Base-by-base conservation (phyloP, 2,329 filamentous ascomycete species). In the Sclerotinia spermophila region DNA sequence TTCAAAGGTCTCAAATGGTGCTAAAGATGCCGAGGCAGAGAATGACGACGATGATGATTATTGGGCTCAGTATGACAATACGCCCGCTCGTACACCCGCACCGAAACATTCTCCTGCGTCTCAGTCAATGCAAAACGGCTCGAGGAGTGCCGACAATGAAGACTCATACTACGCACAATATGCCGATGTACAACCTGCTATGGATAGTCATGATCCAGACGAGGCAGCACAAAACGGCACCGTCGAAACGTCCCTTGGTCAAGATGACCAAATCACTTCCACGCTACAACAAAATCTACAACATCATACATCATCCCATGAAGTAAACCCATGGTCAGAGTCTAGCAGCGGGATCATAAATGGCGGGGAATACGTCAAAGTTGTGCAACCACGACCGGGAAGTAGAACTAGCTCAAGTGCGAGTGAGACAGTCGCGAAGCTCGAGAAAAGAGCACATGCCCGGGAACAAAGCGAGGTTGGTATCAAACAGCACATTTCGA, bases 141-240 rank as follows among this genome's bases (percentile, higher is more conserved):
- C 64, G 66, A 38, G 64, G 67, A 73, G 72, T 51, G 73, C 80
- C 15, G 82, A 83, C 11, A 83, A 84, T 30, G 92, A 94, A 73
- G 87, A 90, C 61, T 89, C 89, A 58, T 95, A 95, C 80, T 95
- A 88, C 79, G 87, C 90, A 27, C 89, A 90, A 78, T 95, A 96
- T 79, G 89, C 91, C 75, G 84, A 87, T 73, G 91, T 95, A 13
- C 92, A 95, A 78, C 91, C 92, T 3, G 92, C 92, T 44, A 88
- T 95, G 84, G 92, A 95, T 80, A 88, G 88, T 70, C 89, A 94
- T 79, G 92, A 94, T 74, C 92, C 92, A n/a, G 90, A 93, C 75
- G 91, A 93, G 81, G 89, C 81, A 40, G 73, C 80, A 38, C 78
- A 76, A 17, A 80, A 81, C 1, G 80, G 79, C 15, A 74, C 78